A percentile compares a stretch with the other conserved stretches of the same genome.
phyloP scores from a whole-genome alignment of 1,284 basidiomycete species.

The Ceratorhiza oryzae-sativae region DNA sequence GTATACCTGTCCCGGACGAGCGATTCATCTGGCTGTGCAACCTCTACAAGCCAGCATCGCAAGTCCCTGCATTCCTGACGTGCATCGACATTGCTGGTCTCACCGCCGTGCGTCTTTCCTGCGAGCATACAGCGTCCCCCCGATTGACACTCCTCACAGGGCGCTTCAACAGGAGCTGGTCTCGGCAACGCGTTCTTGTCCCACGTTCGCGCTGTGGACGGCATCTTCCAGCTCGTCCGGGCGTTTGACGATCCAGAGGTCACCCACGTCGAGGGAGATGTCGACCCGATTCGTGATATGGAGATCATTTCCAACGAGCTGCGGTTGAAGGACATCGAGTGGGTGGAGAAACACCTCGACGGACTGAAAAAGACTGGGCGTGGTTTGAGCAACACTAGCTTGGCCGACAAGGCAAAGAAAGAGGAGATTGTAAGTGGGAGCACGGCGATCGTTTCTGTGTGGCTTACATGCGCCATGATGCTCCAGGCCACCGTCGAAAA shows the following conservation, averaged over 20 bases:
- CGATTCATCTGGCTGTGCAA: slow-evolving; percentile 96
- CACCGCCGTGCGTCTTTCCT: slow-evolving; percentile 71
- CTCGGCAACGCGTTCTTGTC: slow-evolving; percentile 98
- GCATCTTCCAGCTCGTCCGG: slow-evolving; percentile 98
- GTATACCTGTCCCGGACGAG: slow-evolving; percentile 95
- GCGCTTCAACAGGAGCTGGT: slow-evolving; percentile 97
- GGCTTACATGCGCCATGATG: slow-evolving; percentile 41
- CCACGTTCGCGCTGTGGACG: slow-evolving; percentile 97
- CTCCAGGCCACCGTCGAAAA: slow-evolving; percentile 83
- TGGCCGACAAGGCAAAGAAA: slow-evolving; percentile 96
- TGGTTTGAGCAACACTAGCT: slow-evolving; percentile 74
- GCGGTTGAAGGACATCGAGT: slow-evolving; percentile 97
- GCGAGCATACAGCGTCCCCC: not conserved
- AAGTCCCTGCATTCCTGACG: slow-evolving; percentile 94
- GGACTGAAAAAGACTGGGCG: slow-evolving; percentile 74
- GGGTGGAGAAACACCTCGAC: slow-evolving; percentile 94
- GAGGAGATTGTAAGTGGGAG: slow-evolving; percentile 83
- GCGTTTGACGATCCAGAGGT: slow-evolving; percentile 99
- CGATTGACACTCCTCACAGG: slow-evolving; percentile 55
- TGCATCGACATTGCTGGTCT: slow-evolving; percentile 99
- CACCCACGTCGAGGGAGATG: slow-evolving; percentile 98
- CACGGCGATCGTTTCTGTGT: slow-evolving; percentile 8
- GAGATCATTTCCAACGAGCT: slow-evolving; percentile 95
- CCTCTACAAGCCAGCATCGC: slow-evolving; percentile 87
- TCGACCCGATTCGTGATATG: slow-evolving; percentile 97